These are phyloP conservation scores for Suillus ampliporus DNA, from an alignment of 768 basidiomycete genomes.

Conservation along the genomic window DNA sequence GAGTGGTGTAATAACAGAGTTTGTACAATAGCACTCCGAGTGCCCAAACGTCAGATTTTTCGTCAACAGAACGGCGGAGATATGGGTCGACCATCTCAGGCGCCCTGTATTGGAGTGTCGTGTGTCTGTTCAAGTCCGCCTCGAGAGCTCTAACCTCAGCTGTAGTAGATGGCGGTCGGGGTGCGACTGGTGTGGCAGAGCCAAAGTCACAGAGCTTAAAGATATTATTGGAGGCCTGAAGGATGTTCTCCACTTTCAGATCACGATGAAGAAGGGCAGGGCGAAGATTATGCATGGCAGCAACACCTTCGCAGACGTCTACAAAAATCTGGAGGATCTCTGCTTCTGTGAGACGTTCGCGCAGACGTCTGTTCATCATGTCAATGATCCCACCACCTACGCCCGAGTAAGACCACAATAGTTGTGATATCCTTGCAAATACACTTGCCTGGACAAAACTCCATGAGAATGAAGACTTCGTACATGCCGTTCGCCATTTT, in stretches of 20 bases:
- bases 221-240: constrained; percentile 80
- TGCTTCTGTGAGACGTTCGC: constrained; percentile 92
- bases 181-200: constrained; percentile 78
- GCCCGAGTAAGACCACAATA: constrained; percentile 14
- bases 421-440: constrained; percentile 1
- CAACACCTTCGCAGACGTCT: constrained; percentile 96
- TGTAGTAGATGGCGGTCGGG: constrained; percentile 73
- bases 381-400: constrained; percentile 98
- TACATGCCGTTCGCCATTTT: constrained; percentile 81
- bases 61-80: constrained; percentile 82
- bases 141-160: constrained; percentile 89
- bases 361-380: constrained; percentile 97
- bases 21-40: constrained; percentile 97
- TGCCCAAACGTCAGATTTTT: constrained; percentile 98
- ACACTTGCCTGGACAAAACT: constrained; percentile 82
- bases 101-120: constrained; percentile 97
- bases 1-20: constrained; percentile 98
- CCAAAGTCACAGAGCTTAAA: constrained; percentile 99
- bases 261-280: constrained; percentile 95
- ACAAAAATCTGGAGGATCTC: constrained; percentile 98
- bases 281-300: constrained; percentile 92
- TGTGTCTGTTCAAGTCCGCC: constrained; percentile 91
- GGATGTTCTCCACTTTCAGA: constrained; percentile 98
- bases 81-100: constrained; percentile 98
- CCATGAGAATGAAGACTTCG: constrained; percentile 99